These are phyloP conservation scores for Ceratobasidium sp. DNA, from an alignment of 1,284 basidiomycete genomes.

Conservation along the genomic window DNA sequence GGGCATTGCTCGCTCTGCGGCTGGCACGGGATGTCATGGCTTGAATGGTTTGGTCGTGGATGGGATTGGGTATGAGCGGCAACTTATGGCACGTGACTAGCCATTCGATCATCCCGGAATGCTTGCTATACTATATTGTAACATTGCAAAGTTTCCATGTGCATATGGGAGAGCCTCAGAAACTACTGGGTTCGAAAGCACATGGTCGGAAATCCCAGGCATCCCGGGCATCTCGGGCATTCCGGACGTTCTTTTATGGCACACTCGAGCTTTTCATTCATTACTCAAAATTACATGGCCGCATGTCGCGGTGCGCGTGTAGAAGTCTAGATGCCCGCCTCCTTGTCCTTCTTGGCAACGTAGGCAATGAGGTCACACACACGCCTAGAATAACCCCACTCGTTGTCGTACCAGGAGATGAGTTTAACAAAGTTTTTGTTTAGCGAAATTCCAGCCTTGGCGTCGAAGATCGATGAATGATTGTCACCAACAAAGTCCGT, in stretches of 20 bases:
- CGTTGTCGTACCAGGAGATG: conserved; percentile 95
- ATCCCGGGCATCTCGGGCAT: too few relatives aligned
- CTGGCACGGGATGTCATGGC: conserved; percentile 17
- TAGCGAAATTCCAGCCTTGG: conserved; percentile 90
- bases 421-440: conserved; percentile 96
- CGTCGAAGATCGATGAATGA: conserved; percentile 89
- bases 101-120: too few relatives aligned
- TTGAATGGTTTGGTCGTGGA: not conserved
- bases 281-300: not conserved
- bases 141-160: too few relatives aligned
- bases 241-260: too few relatives aligned
- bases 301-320: too few relatives aligned
- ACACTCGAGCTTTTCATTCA: too few relatives aligned
- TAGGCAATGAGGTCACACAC: conserved; percentile 90
- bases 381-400: conserved; percentile 96
- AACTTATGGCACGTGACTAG: too few relatives aligned
- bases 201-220: too few relatives aligned
- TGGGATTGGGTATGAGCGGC: not conserved
- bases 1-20: not conserved
- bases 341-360: conserved; percentile 75
- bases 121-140: too few relatives aligned
- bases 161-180: too few relatives aligned
- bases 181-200: too few relatives aligned
- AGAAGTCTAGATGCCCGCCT: not conserved
- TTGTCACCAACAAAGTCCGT: conserved; percentile 89